Evolutionary conservation across 2,329 filamentous ascomycete genomes (phyloP).

Genomic region (Chrysoporthe puriensis): DNA sequence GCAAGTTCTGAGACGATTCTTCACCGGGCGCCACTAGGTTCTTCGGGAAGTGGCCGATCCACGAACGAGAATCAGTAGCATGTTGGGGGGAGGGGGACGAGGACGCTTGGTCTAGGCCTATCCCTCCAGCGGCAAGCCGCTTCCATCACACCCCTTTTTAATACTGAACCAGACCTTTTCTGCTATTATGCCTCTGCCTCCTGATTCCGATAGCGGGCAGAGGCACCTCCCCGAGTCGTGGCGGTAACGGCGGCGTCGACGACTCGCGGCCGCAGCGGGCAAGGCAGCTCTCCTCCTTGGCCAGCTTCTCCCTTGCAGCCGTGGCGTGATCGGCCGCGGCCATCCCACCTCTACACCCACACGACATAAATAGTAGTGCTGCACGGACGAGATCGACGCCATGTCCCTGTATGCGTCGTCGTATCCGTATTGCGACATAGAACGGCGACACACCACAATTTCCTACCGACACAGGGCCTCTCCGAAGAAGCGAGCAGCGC

Average conservation of each 20-base stretch:
- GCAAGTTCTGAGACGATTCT: not conserved
- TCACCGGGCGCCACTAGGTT: conserved; percentile 1
- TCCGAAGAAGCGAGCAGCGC: too few species aligned
- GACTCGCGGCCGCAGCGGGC: not conserved
- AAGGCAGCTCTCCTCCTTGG: not conserved
- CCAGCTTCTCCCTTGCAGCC: not conserved
- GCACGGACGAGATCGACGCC: not conserved
- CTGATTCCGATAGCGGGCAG: not conserved
- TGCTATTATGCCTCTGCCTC: not conserved
- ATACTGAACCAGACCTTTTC: not conserved
- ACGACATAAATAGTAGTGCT: not conserved
- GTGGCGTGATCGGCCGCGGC: not conserved
- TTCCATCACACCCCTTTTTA: not conserved
- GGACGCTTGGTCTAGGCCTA: not conserved
- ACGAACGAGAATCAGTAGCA: not conserved
- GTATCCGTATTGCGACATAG: not conserved
- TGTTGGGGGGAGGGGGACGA: not conserved
- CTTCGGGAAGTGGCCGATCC: not conserved
- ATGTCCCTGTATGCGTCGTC: not conserved
- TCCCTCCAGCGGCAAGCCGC: not conserved
- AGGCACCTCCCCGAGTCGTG: not conserved
- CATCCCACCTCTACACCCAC: not conserved
- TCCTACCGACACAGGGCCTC: too few species aligned
- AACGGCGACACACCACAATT: too few species aligned
- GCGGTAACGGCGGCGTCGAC: not conserved